Evolutionary conservation across 2,329 filamentous ascomycete genomes (phyloP).

Genomic region (Phialophora verrucosa): DNA sequence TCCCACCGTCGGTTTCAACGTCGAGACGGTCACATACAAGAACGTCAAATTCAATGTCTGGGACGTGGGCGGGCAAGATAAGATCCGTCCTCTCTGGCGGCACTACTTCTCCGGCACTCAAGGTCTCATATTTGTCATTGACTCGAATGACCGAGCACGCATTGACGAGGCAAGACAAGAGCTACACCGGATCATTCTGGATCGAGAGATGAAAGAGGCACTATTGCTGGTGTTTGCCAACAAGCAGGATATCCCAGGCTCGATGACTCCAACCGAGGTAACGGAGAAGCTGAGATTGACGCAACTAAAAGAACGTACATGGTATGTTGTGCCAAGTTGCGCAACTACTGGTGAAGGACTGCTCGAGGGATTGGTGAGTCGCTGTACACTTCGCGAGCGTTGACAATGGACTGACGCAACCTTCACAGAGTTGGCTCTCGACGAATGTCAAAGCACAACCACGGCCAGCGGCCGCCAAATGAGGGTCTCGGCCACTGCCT

Average conservation of each 20-base stretch:
- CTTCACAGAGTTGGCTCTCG: conserved; percentile 70
- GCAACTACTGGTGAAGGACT: conserved; percentile 82
- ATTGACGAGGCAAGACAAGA: conserved; percentile 94
- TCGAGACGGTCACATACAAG: conserved; percentile 98
- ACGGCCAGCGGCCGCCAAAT: conserved; percentile 33
- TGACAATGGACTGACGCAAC: conserved; percentile 33
- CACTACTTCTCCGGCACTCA: conserved; percentile 97
- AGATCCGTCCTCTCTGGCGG: conserved; percentile 95
- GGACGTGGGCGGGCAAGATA: conserved; percentile 99
- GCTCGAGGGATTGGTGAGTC: conserved; percentile 73
- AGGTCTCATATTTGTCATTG: conserved; percentile 97
- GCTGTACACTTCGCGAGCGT: conserved; percentile 1
- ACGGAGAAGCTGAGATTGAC: conserved; percentile 76
- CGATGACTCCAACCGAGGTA: conserved; percentile 79
- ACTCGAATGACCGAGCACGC: conserved; percentile 87
- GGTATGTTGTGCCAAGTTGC: conserved; percentile 83
- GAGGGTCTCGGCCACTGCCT: background rate
- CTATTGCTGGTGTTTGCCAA: conserved; percentile 95
- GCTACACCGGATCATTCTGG: conserved; percentile 95
- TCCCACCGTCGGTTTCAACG: conserved; percentile 98
- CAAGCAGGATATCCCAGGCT: conserved; percentile 92
- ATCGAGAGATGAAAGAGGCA: conserved; percentile 96
- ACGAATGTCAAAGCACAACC: conserved; percentile 75
- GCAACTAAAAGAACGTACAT: conserved; percentile 81
- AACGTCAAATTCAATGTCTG: conserved; percentile 99